Conservation (phyloP, 176 grass and related monocot genomes). For the Echinochloa phyllopogon region DNA sequence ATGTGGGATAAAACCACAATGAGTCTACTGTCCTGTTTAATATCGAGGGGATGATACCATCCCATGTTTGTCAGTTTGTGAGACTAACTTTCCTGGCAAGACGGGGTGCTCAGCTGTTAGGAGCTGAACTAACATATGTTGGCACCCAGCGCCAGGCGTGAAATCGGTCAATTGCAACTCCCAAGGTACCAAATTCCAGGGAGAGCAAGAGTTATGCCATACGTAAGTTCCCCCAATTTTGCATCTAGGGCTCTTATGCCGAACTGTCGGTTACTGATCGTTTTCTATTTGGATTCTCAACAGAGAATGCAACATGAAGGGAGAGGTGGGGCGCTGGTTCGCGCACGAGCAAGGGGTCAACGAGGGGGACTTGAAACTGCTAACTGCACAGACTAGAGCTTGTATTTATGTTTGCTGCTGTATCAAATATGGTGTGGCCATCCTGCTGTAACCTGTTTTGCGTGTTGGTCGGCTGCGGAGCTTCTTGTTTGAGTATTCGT, state of each 20-base stretch:
- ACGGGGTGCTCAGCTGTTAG: conserved; percentile 35
- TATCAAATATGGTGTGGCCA: conserved; percentile 8
- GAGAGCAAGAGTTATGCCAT: background rate
- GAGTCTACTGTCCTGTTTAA: conserved; percentile 19
- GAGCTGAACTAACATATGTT: conserved; percentile 49
- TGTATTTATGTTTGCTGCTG: conserved; percentile 41
- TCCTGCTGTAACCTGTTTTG: conserved; percentile 28
- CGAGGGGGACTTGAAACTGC: conserved; percentile 31
- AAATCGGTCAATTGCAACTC: conserved; percentile 18
- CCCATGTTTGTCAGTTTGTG: conserved; percentile 25
- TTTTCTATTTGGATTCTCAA: background rate
- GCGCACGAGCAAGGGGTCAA: background rate
- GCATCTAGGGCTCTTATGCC: background rate
- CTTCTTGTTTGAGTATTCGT: background rate
- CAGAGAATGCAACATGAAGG: conserved; percentile 1
- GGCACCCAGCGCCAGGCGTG: conserved; percentile 27
- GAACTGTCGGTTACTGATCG: background rate
- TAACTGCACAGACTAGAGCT: conserved; percentile 43
- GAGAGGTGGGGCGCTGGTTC: background rate
- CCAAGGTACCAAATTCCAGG: conserved; percentile 30
- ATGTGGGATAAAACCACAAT: conserved; percentile 56
- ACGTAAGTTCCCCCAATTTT: background rate
- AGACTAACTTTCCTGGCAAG: conserved; percentile 25
- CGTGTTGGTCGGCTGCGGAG: conserved; percentile 23
- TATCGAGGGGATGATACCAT: background rate